Conservation (phyloP, 805 yeast species). For the Candida koratica region DNA sequence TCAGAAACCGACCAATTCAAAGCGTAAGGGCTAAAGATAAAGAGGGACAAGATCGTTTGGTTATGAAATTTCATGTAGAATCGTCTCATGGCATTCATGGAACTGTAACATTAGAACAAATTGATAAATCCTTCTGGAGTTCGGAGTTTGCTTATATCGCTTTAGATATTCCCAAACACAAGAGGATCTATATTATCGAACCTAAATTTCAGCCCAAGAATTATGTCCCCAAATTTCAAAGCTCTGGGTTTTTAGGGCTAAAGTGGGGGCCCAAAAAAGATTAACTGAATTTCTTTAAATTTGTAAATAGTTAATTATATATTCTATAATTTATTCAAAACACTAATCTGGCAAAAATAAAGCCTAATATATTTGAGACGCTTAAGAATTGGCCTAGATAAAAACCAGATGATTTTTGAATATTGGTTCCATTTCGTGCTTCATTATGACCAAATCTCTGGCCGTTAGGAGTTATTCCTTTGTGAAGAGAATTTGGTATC, state of each 20-base stretch:
- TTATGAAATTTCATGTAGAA: conserved; percentile 85
- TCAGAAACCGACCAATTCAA: conserved; percentile 80
- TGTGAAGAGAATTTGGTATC: neutral
- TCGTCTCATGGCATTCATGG: conserved; percentile 60
- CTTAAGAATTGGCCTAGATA: neutral
- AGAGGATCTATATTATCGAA: conserved; percentile 64
- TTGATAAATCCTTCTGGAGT: conserved; percentile 59
- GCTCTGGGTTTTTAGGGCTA: conserved; percentile 69
- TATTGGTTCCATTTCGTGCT: neutral
- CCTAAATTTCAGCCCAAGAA: conserved; percentile 49
- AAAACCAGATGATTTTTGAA: conserved; percentile 1
- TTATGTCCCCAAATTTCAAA: conserved; percentile 39
- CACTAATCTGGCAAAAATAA: neutral
- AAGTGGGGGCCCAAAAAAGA: conserved; percentile 81
- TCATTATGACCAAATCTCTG: neutral
- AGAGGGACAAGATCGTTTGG: conserved; percentile 74
- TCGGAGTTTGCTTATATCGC: conserved; percentile 71
- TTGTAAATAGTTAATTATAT: conserved; percentile 5
- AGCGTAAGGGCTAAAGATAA: conserved; percentile 63
- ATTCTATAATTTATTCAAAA: conserved; percentile 1
- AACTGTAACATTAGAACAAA: conserved; percentile 74
- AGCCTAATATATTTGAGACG: neutral
- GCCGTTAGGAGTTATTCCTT: neutral
- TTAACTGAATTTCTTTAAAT: conserved; percentile 2
- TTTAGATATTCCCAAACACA: conserved; percentile 68